phyloP scores from a whole-genome alignment of 441 rosid species.

The Erodium chrysanthum region DNA sequence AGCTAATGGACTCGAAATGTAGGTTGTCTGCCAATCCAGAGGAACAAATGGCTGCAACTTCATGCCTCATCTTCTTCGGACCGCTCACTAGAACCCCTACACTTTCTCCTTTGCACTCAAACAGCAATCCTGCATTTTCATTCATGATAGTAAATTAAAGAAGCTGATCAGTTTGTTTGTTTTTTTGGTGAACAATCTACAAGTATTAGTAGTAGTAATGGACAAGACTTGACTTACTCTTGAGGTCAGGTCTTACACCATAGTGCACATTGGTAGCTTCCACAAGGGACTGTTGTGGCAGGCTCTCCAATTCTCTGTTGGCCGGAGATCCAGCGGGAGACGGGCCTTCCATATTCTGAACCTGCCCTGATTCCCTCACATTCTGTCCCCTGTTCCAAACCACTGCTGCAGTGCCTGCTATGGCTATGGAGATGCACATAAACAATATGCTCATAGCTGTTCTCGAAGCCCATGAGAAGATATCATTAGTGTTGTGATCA shows the following conservation, averaged over 20 bases:
- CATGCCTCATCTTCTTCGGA: constrained; percentile 66
- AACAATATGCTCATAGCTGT: constrained; percentile 31
- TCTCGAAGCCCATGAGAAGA: constrained; percentile 25
- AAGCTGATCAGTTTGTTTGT: neutral
- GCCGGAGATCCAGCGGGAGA: constrained; percentile 7
- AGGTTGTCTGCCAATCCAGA: constrained; percentile 40
- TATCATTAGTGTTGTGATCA: constrained; percentile 29
- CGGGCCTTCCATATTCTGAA: constrained; percentile 29
- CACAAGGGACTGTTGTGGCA: constrained; percentile 38
- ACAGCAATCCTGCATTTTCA: constrained; percentile 30
- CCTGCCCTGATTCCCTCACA: constrained; percentile 30
- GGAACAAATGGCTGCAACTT: constrained; percentile 59
- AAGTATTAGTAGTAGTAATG: neutral
- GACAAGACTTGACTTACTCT: neutral
- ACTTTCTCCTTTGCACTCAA: constrained; percentile 39
- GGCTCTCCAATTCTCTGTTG: constrained; percentile 46
- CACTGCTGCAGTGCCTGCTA: constrained; percentile 39
- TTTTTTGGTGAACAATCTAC: too few relatives aligned
- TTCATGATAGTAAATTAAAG: neutral
- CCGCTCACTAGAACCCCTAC: constrained; percentile 67
- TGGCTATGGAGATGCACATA: constrained; percentile 34
- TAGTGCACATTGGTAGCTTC: constrained; percentile 45
- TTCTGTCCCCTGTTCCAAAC: constrained; percentile 44
- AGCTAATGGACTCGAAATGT: constrained; percentile 71
- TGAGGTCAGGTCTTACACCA: constrained; percentile 66